Evolutionary conservation across 2,329 filamentous ascomycete species (phyloP), one percentile per base, ranked within the genome.

Genomic region (Neurospora crassa): DNA sequence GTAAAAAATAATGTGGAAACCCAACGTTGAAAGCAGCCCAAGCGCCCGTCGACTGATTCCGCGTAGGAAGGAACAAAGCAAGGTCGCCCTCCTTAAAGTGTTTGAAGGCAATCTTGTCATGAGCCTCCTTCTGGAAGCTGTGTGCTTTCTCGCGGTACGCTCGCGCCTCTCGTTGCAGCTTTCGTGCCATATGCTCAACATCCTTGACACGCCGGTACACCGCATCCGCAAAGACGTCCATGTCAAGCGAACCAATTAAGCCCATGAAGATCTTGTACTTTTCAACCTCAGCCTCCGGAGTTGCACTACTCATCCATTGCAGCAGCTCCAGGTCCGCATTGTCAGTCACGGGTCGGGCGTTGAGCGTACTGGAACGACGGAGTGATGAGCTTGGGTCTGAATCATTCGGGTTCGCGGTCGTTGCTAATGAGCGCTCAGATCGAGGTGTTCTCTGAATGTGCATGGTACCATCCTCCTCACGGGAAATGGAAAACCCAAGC

Each of bases 21-120:
- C 94, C 95, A 41, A 99, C 92, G 77, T 99, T 99, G 86, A 99
- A 99, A 0, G 96, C 96, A 5, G 96, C 96, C 96, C 96, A 99
- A 0, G 96, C 95, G 18, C 95, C 92, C 5, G 94, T 96, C 45
- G 92, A 92, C 81, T 98, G 94, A 79, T 97, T 98, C 43, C 95
- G 88, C 0, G 96, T 99, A 0, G 96, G 96, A 53, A 99, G 83
- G 83, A 99, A 99, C 2, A 99, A 82, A 14, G 95, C 96, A 16
- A 99, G 86, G 78, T 99, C 96, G 8, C 96, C 95, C 80, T 97
- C 94, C 78, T 97, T 98, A 84, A 99, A 99, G 69, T 95, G 91
- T 73, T 91, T 91, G 79, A 96, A 97, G 2, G 96, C 94, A 78
- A 99, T 97, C 84, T 98, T 98, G 76, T 97, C 93, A 76, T 97